phyloP scores from a whole-genome alignment of 2,329 filamentous ascomycete species.

The Onygena corvina region DNA sequence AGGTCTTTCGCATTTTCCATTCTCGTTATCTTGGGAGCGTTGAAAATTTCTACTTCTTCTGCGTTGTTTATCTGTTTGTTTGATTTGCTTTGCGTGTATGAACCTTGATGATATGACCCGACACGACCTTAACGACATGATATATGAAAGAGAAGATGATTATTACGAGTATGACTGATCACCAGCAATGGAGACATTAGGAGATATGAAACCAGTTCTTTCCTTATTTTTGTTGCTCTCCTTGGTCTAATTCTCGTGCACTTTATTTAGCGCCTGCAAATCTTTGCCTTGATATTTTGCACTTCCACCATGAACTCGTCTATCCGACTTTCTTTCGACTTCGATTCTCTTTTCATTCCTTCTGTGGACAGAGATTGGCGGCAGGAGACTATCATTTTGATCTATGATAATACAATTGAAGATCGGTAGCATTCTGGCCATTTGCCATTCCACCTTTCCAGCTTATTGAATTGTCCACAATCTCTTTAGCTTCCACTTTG shows the following conservation, averaged over 20 bases:
- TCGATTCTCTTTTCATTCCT: no score
- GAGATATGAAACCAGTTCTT: not conserved
- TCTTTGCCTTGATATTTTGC: not conserved
- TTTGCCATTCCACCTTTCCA: no score
- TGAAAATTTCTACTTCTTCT: constrained; percentile 2
- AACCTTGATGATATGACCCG: constrained; percentile 7
- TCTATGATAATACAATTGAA: no score
- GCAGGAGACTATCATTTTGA: no score
- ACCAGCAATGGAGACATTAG: constrained; percentile 2
- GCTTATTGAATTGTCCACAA: no score
- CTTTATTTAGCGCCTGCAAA: not conserved
- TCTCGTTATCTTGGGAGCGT: constrained; percentile 8
- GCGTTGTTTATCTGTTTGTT: constrained; percentile 5
- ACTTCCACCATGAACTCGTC: no score
- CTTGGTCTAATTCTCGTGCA: not conserved
- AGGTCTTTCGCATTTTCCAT: constrained; percentile 17
- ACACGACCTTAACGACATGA: constrained; percentile 9
- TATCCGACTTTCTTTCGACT: no score
- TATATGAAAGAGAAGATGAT: constrained; percentile 7
- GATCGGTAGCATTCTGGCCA: no score
- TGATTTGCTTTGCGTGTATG: constrained; percentile 1
- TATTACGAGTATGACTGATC: not conserved
- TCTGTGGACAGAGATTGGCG: no score
- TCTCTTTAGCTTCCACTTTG: no score
- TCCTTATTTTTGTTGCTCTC: not conserved